Evolutionary conservation across 129 eudicot species (phyloP), one percentile per base, ranked within the genome.

Genomic region (Ambrosia artemisiifolia): DNA sequence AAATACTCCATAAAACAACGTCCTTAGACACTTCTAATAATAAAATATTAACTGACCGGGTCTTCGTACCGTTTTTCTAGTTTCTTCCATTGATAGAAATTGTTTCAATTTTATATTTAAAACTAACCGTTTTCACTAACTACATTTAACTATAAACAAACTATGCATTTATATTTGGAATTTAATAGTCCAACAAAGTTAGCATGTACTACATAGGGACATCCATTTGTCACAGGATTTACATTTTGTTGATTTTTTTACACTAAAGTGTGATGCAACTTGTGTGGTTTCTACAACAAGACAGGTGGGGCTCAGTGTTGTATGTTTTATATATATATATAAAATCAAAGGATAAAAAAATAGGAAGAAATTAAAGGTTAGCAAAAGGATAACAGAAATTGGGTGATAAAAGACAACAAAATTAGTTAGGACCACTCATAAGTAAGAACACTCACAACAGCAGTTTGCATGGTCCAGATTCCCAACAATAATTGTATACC

Each of bases 401-500:
- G 55, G 76, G 13, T 30, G 66, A 78, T 60, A 65, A 47, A 73
- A 70, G 76, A 85, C 73, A 77, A 87, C 81, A 76, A 76, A 69
- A 56, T 19, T 48, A 47, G 53, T 53, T 40, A 75, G 89, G 85
- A 83, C 87, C 88, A 81, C 80, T 63, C 75, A 70, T 72, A 62
- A 63, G 28, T 55, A 69, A 63, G 54, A 79, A 40, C 10, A 40
- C 44, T 55, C 69, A 67, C 67, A 40, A 72, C 47, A 78, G 80
- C 80, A 73, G 78, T 86, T 79, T 81, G 8, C 38, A 56, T 78
- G 73, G 69, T 65, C 49, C 69, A 74, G 72, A 71, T 75, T 72
- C 77, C 80, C 81, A 77, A 72, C 80, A 84, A 75, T 73, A 53
- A 79, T 71, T 62, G 64, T 57, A 71, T 74, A 11, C 50, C 54